These are phyloP conservation scores for Alternaria sp. DNA, from an alignment of 2,329 filamentous ascomycete species.

Conservation along the genomic window DNA sequence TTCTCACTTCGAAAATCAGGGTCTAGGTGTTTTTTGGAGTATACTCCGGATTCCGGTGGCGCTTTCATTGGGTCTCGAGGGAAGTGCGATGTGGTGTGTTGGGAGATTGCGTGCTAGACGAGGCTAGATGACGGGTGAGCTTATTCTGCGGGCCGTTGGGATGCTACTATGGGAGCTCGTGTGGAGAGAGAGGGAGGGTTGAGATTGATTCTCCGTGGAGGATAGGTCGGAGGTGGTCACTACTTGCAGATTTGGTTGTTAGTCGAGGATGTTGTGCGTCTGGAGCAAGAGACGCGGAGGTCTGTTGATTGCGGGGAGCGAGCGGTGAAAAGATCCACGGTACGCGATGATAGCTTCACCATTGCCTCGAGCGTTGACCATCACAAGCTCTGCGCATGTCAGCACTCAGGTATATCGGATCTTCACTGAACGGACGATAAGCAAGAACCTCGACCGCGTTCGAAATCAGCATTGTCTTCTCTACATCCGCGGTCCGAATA, in stretches of 20 bases:
- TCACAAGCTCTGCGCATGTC: not conserved
- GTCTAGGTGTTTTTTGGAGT: slow-evolving; percentile 7
- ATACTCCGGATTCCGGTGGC: slow-evolving; percentile 9
- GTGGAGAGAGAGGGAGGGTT: slow-evolving; percentile 3
- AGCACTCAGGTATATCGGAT: not conserved
- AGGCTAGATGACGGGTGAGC: slow-evolving; percentile 15
- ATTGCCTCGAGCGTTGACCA: not conserved
- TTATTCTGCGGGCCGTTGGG: slow-evolving; percentile 25
- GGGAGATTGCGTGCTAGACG: slow-evolving; percentile 16
- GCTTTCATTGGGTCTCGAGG: not conserved
- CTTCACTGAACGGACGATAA: not conserved
- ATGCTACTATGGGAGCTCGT: slow-evolving; percentile 9
- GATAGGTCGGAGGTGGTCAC: not conserved
- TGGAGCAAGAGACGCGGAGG: not conserved
- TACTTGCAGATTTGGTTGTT: not conserved
- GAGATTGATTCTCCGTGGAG: slow-evolving; percentile 5
- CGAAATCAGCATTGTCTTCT: not conserved
- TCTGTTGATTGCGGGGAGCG: slow-evolving; percentile 1
- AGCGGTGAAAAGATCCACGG: slow-evolving; percentile 3
- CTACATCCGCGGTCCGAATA: slow-evolving; percentile 5
- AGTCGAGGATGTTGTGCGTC: not conserved
- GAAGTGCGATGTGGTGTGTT: slow-evolving; percentile 9
- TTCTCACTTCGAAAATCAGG: not conserved
- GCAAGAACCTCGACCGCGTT: not conserved
- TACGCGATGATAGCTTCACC: not conserved